These are phyloP conservation scores for Fusarium transvaalense DNA, from an alignment of 2,329 filamentous ascomycete species.

Conservation along the genomic window DNA sequence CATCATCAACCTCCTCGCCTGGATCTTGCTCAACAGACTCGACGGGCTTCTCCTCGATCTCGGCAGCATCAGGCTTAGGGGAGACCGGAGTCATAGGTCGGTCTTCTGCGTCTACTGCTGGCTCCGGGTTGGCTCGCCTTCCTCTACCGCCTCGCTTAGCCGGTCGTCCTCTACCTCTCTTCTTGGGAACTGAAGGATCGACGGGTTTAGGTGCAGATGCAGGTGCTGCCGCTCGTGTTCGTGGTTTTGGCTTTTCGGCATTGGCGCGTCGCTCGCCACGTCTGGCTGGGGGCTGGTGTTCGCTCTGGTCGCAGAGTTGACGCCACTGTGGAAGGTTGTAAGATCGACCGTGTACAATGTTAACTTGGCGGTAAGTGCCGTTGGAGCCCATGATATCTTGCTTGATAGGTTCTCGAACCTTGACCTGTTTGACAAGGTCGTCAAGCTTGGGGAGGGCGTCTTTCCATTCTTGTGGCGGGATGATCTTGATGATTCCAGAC, in stretches of 20 bases:
- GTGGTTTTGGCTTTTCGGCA: conserved; percentile 64
- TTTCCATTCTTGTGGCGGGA: conserved; percentile 94
- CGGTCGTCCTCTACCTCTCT: conserved; percentile 57
- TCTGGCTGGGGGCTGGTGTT: conserved; percentile 93
- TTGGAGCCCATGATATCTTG: conserved; percentile 98
- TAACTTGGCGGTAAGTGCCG: conserved; percentile 96
- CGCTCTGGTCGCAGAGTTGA: conserved; percentile 90
- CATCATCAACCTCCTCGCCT: conserved; percentile 60
- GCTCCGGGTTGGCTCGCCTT: conserved; percentile 55
- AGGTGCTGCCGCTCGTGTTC: conserved; percentile 54
- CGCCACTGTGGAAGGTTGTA: conserved; percentile 99
- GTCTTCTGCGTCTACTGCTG: conserved; percentile 60
- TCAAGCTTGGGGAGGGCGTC: conserved; percentile 81
- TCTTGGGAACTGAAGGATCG: conserved; percentile 54
- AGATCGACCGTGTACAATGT: conserved; percentile 93
- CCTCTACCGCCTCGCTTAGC: conserved; percentile 52
- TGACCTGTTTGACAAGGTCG: conserved; percentile 89
- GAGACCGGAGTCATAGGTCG: conserved; percentile 71
- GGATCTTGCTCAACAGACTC: conserved; percentile 65
- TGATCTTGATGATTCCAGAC: conserved; percentile 95
- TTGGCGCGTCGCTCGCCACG: conserved; percentile 83
- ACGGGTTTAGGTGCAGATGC: conserved; percentile 50
- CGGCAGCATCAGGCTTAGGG: conserved; percentile 57
- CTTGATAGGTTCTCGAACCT: conserved; percentile 96
- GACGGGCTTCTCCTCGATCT: conserved; percentile 53